Evolutionary conservation across 2,329 filamentous ascomycete genomes (phyloP).

Genomic region (Colletotrichum filicis): DNA sequence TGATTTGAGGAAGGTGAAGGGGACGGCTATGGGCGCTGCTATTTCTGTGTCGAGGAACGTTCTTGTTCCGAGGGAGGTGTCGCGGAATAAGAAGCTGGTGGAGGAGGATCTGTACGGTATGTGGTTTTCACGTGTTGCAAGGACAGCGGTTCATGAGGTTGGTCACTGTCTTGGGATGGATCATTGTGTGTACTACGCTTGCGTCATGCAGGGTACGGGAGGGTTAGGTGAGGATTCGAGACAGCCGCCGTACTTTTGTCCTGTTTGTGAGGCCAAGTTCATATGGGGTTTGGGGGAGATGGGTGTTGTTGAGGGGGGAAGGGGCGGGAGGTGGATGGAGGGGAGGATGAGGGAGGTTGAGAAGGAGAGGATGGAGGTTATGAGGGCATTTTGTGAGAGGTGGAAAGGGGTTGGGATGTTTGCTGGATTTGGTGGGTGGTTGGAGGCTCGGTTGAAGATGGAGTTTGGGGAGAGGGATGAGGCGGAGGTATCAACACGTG

Average conservation of each 20-base stretch:
- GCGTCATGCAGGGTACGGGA: constrained; percentile 71
- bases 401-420: constrained; percentile 56
- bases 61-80: constrained; percentile 36
- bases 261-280: constrained; percentile 67
- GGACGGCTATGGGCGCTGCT: constrained; percentile 47
- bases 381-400: constrained; percentile 54
- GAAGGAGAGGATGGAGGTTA: constrained; percentile 32
- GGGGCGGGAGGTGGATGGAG: constrained; percentile 37
- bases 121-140: constrained; percentile 68
- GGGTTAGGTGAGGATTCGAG: constrained; percentile 67
- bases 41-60: constrained; percentile 41
- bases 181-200: constrained; percentile 75
- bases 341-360: not conserved
- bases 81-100: not conserved
- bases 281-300: constrained; percentile 44
- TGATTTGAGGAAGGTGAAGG: constrained; percentile 5
- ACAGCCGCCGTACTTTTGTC: constrained; percentile 73
- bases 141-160: constrained; percentile 72
- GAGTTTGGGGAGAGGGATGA: not conserved
- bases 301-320: constrained; percentile 35
- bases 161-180: constrained; percentile 75
- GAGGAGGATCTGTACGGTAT: constrained; percentile 48
- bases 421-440: constrained; percentile 57
- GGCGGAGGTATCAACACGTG: not conserved
- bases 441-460: constrained; percentile 38